A percentile compares a stretch with the other conserved stretches of the same genome.
These are phyloP conservation scores for Aphanomyces euteiches DNA, from an alignment of 352 stramenopile genomes.

Conservation along the genomic window DNA sequence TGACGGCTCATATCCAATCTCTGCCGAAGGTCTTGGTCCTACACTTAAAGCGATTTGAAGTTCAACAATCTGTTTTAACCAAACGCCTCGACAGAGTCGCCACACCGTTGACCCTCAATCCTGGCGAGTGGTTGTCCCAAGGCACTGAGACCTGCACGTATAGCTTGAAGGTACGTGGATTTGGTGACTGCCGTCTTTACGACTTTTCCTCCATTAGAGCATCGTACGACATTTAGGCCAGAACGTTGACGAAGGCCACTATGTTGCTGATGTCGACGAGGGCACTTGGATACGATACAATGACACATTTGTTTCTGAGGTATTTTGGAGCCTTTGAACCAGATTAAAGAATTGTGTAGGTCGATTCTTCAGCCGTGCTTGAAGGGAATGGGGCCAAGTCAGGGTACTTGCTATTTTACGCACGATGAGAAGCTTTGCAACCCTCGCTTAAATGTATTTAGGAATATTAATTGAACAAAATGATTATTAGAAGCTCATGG, in stretches of 20 bases:
- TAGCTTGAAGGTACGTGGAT: too few relatives aligned
- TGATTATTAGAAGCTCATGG: background rate
- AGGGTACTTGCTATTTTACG: slow-evolving; percentile 88
- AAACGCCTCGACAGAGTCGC: slow-evolving; percentile 80
- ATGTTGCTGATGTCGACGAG: slow-evolving; percentile 59
- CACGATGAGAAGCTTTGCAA: background rate
- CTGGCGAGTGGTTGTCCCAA: slow-evolving; percentile 25
- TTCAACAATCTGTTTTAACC: slow-evolving; percentile 57
- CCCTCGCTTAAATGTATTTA: slow-evolving; percentile 9
- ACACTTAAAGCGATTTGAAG: slow-evolving; percentile 84
- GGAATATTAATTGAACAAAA: slow-evolving; percentile 15
- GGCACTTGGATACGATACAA: slow-evolving; percentile 72
- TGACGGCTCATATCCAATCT: slow-evolving; percentile 59
- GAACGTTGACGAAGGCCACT: slow-evolving; percentile 80
- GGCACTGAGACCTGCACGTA: slow-evolving; percentile 17
- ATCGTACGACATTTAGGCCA: slow-evolving; percentile 79
- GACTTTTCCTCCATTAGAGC: slow-evolving; percentile 45
- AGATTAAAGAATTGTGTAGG: background rate
- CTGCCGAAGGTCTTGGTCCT: slow-evolving; percentile 69
- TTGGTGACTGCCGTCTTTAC: background rate
- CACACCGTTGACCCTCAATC: slow-evolving; percentile 47
- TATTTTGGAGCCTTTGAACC: slow-evolving; percentile 34
- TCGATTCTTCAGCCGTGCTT: slow-evolving; percentile 7
- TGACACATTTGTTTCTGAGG: slow-evolving; percentile 73
- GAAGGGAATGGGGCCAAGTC: slow-evolving; percentile 41